Conservation (phyloP, 805 yeast genomes). For the Grigorovia transvaalensis region DNA sequence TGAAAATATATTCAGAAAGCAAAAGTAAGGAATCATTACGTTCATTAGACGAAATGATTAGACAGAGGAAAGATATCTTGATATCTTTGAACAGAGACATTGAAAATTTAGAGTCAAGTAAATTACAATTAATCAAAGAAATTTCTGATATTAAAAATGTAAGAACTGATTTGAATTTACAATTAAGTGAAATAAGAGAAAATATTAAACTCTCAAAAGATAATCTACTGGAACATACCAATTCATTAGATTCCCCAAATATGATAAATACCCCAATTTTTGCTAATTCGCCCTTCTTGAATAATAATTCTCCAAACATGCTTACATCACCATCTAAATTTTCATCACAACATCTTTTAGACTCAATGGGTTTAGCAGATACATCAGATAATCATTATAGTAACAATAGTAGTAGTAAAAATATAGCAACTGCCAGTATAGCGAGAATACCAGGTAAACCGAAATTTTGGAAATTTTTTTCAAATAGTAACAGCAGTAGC, state of each 20-base stretch:
- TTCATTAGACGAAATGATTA: not conserved
- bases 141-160: slow-evolving; percentile 4
- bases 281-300: not conserved
- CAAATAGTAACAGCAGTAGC: slow-evolving; percentile 2
- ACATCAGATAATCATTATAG: slow-evolving; percentile 4
- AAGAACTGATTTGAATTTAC: slow-evolving; percentile 1
- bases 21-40: not conserved
- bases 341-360: not conserved
- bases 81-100: slow-evolving; percentile 4
- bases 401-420: slow-evolving; percentile 9
- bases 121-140: slow-evolving; percentile 1
- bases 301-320: not conserved
- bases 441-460: slow-evolving; percentile 22
- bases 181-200: slow-evolving; percentile 2
- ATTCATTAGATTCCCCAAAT: not conserved
- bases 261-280: not conserved
- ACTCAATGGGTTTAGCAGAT: not conserved
- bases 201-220: slow-evolving; percentile 1
- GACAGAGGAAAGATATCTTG: not conserved
- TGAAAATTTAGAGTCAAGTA: slow-evolving; percentile 2
- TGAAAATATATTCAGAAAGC: not conserved
- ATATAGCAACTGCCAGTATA: slow-evolving; percentile 16
- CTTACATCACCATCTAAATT: not conserved
- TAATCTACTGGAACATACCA: not conserved
- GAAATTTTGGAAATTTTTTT: slow-evolving; percentile 28